Conservation (phyloP, 805 yeast genomes). For the Sungouiella blattae region DNA sequence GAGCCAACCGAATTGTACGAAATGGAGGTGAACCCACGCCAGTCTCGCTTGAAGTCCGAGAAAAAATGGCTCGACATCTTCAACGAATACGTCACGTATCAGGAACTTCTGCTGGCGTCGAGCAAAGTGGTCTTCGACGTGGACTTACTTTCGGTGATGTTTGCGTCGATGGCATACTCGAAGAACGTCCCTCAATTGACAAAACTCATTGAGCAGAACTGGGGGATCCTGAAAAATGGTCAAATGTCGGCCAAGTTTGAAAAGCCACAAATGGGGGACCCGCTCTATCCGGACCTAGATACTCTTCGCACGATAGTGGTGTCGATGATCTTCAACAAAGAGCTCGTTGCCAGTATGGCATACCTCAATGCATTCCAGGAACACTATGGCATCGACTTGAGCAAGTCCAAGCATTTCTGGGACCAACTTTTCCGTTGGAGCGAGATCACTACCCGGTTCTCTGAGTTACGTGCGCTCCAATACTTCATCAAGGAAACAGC, state of each 20-base stretch:
- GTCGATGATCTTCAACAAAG: slow-evolving; percentile 29
- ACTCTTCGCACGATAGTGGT: slow-evolving; percentile 29
- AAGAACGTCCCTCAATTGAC: slow-evolving; percentile 18
- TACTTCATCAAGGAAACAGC: slow-evolving; percentile 22
- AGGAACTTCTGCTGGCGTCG: slow-evolving; percentile 7
- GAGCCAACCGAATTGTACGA: slow-evolving; percentile 18
- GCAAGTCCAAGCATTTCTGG: slow-evolving; percentile 30
- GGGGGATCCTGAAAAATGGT: slow-evolving; percentile 31
- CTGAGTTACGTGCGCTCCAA: slow-evolving; percentile 24
- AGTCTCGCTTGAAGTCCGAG: slow-evolving; percentile 16
- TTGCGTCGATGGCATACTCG: slow-evolving; percentile 32
- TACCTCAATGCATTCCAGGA: slow-evolving; percentile 35
- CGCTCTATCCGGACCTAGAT: slow-evolving; percentile 21
- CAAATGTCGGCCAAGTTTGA: slow-evolving; percentile 7
- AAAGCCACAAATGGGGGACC: slow-evolving; percentile 9
- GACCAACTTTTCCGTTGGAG: slow-evolving; percentile 36
- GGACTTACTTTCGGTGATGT: slow-evolving; percentile 24
- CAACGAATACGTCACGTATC: slow-evolving; percentile 19
- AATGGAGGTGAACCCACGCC: slow-evolving; percentile 16
- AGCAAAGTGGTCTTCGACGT: slow-evolving; percentile 13
- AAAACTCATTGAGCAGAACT: slow-evolving; percentile 24
- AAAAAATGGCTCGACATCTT: slow-evolving; percentile 20
- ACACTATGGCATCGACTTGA: slow-evolving; percentile 22
- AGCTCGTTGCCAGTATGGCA: slow-evolving; percentile 30
- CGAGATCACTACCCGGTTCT: slow-evolving; percentile 29